These are phyloP conservation scores for rapeseed (Brassica napus) DNA, from an alignment of 345 rosid species.

Conservation along the genomic window DNA sequence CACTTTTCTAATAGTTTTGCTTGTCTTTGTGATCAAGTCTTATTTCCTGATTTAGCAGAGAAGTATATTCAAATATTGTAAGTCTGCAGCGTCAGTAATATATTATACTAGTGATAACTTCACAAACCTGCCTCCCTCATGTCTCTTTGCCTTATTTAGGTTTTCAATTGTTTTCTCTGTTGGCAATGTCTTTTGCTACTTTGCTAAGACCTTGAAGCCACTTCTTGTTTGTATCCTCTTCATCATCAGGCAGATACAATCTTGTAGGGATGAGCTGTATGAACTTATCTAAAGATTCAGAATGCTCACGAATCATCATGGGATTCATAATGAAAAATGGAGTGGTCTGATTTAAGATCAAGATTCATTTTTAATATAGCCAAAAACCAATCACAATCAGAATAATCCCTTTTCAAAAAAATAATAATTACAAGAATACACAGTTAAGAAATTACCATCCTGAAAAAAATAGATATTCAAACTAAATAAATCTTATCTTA, in stretches of 20 bases:
- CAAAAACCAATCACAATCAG: slow-evolving; percentile 2
- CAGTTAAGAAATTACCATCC: background rate
- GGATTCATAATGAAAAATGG: slow-evolving; percentile 34
- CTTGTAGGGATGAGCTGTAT: slow-evolving; percentile 67
- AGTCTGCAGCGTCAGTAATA: background rate
- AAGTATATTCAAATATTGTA: background rate
- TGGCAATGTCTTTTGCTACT: slow-evolving; percentile 50
- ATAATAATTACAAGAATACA: background rate
- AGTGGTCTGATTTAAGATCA: background rate
- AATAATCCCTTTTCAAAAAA: background rate
- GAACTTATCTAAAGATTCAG: slow-evolving; percentile 58
- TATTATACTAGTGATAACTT: too few relatives aligned
- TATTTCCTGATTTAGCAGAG: slow-evolving; percentile 15
- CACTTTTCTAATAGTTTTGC: slow-evolving; percentile 36
- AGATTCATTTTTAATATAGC: slow-evolving; percentile 11
- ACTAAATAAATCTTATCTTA: background rate
- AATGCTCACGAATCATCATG: slow-evolving; percentile 43
- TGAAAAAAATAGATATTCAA: background rate
- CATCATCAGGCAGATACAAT: slow-evolving; percentile 66
- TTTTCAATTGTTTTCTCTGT: slow-evolving; percentile 60
- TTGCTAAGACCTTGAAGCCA: slow-evolving; percentile 75
- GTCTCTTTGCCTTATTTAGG: slow-evolving; percentile 66
- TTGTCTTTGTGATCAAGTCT: slow-evolving; percentile 6
- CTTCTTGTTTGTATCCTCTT: slow-evolving; percentile 55
- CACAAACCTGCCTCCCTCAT: background rate